A percentile compares a stretch with the other conserved stretches of the same genome.
These are phyloP conservation scores for Sarcocystis neurona DNA, from an alignment of 169 alveolate genomes.

Conservation along the genomic window DNA sequence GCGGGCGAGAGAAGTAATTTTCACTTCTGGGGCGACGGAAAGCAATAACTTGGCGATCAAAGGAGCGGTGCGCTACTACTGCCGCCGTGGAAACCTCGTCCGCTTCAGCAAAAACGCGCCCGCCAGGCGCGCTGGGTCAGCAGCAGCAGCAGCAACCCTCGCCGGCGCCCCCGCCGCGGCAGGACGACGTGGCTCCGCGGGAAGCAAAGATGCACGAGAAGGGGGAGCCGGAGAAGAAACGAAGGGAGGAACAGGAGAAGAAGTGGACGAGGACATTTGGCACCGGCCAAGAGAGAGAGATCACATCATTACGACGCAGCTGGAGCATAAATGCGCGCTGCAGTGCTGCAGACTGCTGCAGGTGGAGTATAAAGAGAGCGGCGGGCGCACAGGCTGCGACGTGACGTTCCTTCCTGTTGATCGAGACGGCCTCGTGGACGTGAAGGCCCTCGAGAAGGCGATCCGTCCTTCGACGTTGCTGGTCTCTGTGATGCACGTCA, in stretches of 20 bases:
- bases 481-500: slow-evolving; percentile 92
- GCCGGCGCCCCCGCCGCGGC: too few relatives aligned
- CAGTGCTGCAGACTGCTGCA: slow-evolving; percentile 88
- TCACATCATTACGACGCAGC: slow-evolving; percentile 96
- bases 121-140: too few relatives aligned
- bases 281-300: slow-evolving; percentile 70
- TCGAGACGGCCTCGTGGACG: slow-evolving; percentile 69
- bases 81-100: slow-evolving; percentile 63
- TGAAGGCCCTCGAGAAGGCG: slow-evolving; percentile 86
- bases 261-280: too few relatives aligned
- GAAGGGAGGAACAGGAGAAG: too few relatives aligned
- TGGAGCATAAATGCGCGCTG: slow-evolving; percentile 98
- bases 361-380: slow-evolving; percentile 37
- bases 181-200: too few relatives aligned
- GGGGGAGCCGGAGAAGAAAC: slow-evolving; percentile 72
- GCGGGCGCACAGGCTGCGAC: slow-evolving; percentile 48
- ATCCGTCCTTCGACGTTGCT: slow-evolving; percentile 93
- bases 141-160: too few relatives aligned
- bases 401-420: slow-evolving; percentile 60
- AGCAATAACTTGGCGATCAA: slow-evolving; percentile 94
- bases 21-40: slow-evolving; percentile 99
- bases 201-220: slow-evolving; percentile 34
- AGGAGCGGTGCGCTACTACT: slow-evolving; percentile 84
- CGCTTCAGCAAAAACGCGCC: slow-evolving; percentile 66
- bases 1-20: slow-evolving; percentile 85